These are phyloP conservation scores for Naganishia friedmannii DNA, from an alignment of 768 basidiomycete genomes.

Conservation along the genomic window DNA sequence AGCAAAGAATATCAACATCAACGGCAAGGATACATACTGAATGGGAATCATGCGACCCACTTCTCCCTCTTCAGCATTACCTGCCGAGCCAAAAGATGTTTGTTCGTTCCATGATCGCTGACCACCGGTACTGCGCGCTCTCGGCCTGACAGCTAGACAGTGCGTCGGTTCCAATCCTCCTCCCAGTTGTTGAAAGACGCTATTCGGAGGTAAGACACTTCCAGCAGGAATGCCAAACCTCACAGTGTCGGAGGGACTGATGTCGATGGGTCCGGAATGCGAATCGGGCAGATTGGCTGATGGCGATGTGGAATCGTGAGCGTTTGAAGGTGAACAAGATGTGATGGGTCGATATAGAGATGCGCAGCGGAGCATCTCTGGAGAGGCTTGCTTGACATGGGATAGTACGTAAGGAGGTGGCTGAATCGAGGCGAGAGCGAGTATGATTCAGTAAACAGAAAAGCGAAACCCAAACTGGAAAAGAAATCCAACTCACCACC, in stretches of 20 bases:
- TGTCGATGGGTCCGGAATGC: neutral
- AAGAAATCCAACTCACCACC: neutral
- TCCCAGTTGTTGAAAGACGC: neutral
- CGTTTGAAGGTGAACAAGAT: neutral
- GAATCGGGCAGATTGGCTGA: neutral
- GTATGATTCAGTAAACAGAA: neutral
- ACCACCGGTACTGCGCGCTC: too few relatives aligned
- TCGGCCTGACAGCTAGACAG: conserved; percentile 11
- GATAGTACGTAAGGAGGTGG: conserved; percentile 4
- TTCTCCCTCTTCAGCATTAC: neutral
- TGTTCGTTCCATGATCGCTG: neutral
- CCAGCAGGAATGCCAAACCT: neutral
- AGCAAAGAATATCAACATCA: too few relatives aligned
- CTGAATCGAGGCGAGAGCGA: neutral
- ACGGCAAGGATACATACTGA: conserved; percentile 20
- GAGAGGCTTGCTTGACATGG: conserved; percentile 1
- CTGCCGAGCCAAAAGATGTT: conserved; percentile 4
- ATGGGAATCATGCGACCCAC: conserved; percentile 29
- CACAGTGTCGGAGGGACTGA: conserved; percentile 1
- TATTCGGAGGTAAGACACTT: too few relatives aligned
- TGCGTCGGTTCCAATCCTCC: conserved; percentile 17
- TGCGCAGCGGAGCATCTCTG: neutral
- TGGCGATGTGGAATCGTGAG: neutral
- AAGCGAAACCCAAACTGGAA: neutral
- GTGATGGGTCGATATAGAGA: conserved; percentile 24